These are phyloP conservation scores for Chaetoceros muelleri DNA, from an alignment of 108 stramenopile species.

Conservation along the genomic window DNA sequence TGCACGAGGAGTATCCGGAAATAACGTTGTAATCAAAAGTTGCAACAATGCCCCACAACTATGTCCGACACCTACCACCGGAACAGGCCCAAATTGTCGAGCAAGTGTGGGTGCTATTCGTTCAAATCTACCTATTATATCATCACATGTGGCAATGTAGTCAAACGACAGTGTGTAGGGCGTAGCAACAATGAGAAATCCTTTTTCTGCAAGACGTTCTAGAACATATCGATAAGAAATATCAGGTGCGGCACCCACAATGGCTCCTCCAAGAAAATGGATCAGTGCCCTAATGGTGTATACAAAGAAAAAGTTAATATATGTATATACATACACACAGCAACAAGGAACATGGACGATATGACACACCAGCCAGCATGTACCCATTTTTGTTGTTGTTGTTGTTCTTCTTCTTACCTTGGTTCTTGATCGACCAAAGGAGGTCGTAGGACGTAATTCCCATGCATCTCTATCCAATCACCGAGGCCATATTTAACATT, in stretches of 20 bases:
- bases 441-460: slow-evolving; percentile 72
- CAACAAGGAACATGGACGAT: slow-evolving; percentile 1
- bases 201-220: slow-evolving; percentile 67
- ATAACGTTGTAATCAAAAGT: slow-evolving; percentile 76
- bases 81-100: slow-evolving; percentile 77
- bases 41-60: slow-evolving; percentile 84
- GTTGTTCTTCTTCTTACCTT: not conserved
- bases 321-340: not conserved
- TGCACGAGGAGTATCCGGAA: slow-evolving; percentile 87
- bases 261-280: slow-evolving; percentile 90
- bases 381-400: not conserved
- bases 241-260: slow-evolving; percentile 86
- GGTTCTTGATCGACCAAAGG: slow-evolving; percentile 22
- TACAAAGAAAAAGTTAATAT: not conserved
- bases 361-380: slow-evolving; percentile 10
- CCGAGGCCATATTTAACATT: slow-evolving; percentile 7
- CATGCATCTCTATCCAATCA: slow-evolving; percentile 61
- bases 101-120: slow-evolving; percentile 59
- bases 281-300: slow-evolving; percentile 29
- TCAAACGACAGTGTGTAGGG: slow-evolving; percentile 89
- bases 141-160: slow-evolving; percentile 80
- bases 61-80: slow-evolving; percentile 90
- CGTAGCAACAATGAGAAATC: slow-evolving; percentile 87
- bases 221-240: slow-evolving; percentile 77
- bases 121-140: slow-evolving; percentile 74